These are phyloP conservation scores for Tolypocladium tundrense DNA, from an alignment of 2,329 filamentous ascomycete genomes.

Conservation along the genomic window DNA sequence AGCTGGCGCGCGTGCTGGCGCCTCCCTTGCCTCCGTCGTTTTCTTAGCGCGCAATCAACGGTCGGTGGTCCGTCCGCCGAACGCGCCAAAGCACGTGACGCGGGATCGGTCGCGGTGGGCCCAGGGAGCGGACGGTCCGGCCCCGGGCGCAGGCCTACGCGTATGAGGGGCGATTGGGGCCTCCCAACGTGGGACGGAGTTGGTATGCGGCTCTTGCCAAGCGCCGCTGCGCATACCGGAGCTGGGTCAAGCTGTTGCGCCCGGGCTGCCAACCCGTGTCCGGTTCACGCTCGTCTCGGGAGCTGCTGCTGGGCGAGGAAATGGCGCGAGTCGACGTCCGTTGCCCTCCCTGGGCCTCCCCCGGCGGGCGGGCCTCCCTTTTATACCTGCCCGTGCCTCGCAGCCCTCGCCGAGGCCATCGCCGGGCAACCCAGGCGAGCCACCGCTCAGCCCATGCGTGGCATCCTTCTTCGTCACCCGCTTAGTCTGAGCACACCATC, in stretches of 20 bases:
- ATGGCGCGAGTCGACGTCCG: background rate
- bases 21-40: background rate
- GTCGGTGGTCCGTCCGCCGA: background rate
- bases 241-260: constrained; percentile 3
- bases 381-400: constrained; percentile 2
- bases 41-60: background rate
- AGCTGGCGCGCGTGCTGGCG: background rate
- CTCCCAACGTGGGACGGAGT: background rate
- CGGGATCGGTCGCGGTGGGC: background rate
- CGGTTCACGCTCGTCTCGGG: background rate
- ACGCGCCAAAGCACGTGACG: background rate
- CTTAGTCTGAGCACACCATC: background rate
- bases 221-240: background rate
- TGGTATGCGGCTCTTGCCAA: no score
- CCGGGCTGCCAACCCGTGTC: constrained; percentile 4
- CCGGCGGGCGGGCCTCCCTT: constrained; percentile 1
- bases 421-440: background rate
- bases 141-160: background rate
- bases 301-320: constrained; percentile 1
- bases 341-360: background rate
- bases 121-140: background rate
- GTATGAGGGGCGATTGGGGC: background rate
- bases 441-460: background rate
- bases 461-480: background rate
- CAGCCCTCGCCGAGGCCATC: constrained; percentile 1